These are phyloP conservation scores for Russula sp. DNA, from an alignment of 768 basidiomycete genomes.

Conservation along the genomic window DNA sequence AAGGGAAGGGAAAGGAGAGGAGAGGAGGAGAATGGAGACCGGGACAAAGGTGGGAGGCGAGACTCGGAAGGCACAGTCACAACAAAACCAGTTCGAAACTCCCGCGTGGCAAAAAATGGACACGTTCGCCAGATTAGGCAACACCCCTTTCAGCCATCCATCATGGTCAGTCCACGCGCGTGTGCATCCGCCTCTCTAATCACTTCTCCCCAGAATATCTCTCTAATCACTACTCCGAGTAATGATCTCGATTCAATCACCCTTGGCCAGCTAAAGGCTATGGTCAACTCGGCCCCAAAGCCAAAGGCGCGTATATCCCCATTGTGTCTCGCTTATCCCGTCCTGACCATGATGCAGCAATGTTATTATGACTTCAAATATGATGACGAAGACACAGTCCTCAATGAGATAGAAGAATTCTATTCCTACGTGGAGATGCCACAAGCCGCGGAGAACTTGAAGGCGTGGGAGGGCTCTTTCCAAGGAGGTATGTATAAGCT, in stretches of 20 bases:
- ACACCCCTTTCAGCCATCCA: background rate
- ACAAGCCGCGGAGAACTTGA: constrained; percentile 81
- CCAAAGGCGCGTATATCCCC: constrained; percentile 56
- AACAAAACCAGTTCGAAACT: constrained; percentile 22
- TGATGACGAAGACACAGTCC: constrained; percentile 93
- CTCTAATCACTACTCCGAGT: constrained; percentile 9
- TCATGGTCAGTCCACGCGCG: constrained; percentile 18
- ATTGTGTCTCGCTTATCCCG: background rate
- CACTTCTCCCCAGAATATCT: constrained; percentile 6
- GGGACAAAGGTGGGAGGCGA: constrained; percentile 30
- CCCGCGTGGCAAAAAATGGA: constrained; percentile 17
- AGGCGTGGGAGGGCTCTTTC: constrained; percentile 85
- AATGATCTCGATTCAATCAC: constrained; percentile 67
- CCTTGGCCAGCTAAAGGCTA: constrained; percentile 73
- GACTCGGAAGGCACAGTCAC: constrained; percentile 30
- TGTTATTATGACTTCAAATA: constrained; percentile 89
- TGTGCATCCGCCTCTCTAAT: background rate
- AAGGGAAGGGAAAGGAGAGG: constrained; percentile 29
- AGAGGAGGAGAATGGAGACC: constrained; percentile 10
- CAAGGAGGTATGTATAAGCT: constrained; percentile 54
- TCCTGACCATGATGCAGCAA: constrained; percentile 51
- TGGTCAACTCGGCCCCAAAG: constrained; percentile 66
- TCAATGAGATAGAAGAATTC: constrained; percentile 97
- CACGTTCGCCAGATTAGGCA: constrained; percentile 16
- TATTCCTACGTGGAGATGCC: constrained; percentile 96